These are phyloP conservation scores for Striga hermonthica DNA, from an alignment of 305 asterid species.

Conservation along the genomic window DNA sequence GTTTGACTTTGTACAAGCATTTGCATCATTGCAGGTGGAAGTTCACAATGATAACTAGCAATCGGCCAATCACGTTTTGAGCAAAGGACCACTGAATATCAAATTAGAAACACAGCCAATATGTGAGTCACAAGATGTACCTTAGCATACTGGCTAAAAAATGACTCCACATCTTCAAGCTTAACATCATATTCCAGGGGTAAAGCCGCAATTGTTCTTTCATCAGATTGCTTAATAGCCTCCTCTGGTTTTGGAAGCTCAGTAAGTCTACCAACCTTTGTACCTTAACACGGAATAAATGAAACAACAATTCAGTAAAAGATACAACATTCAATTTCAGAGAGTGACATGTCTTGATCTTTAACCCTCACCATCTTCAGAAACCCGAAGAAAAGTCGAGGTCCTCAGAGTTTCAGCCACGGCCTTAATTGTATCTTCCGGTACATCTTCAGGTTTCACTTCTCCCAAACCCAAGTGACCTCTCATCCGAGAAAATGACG, in stretches of 20 bases:
- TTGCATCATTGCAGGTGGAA: background rate
- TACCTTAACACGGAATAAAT: conserved; percentile 42
- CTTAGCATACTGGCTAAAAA: conserved; percentile 68
- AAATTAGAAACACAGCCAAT: conserved; percentile 11
- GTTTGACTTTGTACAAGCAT: background rate
- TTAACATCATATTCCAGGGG: conserved; percentile 75
- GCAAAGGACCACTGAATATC: conserved; percentile 9
- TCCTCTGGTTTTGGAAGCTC: conserved; percentile 77
- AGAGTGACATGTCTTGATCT: background rate
- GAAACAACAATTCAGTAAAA: conserved; percentile 17
- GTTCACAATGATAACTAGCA: background rate
- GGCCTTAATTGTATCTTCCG: conserved; percentile 63
- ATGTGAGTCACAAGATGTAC: conserved; percentile 34
- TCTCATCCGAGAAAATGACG: conserved; percentile 86
- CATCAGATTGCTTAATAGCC: conserved; percentile 76
- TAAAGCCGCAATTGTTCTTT: conserved; percentile 82
- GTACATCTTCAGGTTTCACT: conserved; percentile 64
- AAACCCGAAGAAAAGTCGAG: conserved; percentile 71
- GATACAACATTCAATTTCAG: background rate
- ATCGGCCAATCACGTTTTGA: background rate
- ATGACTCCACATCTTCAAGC: conserved; percentile 74
- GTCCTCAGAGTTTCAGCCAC: conserved; percentile 76
- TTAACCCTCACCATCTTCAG: conserved; percentile 74
- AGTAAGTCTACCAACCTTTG: conserved; percentile 69
- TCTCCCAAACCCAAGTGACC: conserved; percentile 72